phyloP scores from a whole-genome alignment of 495 filamentous ascomycete species.

The Hypoxylon subgilvum region DNA sequence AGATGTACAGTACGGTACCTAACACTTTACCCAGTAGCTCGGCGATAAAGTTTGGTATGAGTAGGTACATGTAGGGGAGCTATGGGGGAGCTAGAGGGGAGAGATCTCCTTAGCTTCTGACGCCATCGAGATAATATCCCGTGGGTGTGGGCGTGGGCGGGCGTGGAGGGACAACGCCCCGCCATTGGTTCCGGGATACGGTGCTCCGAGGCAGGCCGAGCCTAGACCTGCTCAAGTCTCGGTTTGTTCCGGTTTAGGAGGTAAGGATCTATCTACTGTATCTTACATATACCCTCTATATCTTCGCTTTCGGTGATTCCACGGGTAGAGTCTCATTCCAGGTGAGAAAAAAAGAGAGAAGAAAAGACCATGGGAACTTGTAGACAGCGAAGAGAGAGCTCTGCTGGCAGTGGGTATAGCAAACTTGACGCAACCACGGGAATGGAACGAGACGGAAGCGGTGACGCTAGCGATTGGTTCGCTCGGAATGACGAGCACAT shows the following conservation, averaged over 20 bases:
- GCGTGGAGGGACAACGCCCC: constrained; percentile 25
- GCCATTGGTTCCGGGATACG: constrained; percentile 23
- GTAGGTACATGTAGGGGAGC: background rate
- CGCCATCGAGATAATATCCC: constrained; percentile 25
- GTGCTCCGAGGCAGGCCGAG: constrained; percentile 31
- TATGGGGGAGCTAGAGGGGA: too few species aligned
- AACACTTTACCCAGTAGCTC: too few species aligned
- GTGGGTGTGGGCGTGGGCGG: background rate
- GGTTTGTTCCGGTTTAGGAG: constrained; percentile 32
- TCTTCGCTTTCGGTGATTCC: too few species aligned
- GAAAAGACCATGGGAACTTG: too few species aligned
- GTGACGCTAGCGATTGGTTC: constrained; percentile 12
- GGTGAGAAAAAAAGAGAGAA: too few species aligned
- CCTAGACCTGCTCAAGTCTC: background rate
- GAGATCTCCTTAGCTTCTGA: constrained; percentile 34
- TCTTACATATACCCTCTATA: background rate
- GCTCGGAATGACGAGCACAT: constrained; percentile 1
- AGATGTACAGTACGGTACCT: too few species aligned
- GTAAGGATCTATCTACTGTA: background rate
- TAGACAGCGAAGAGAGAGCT: background rate
- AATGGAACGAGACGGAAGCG: background rate
- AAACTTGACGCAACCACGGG: constrained; percentile 1
- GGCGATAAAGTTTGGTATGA: background rate
- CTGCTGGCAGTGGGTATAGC: too few species aligned
- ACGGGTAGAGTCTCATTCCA: background rate